A percentile compares a stretch with the other conserved stretches of the same genome.
phyloP scores from a whole-genome alignment of 202 grass and related monocot genomes.

The Schoenoplectus tabernaemontani region DNA sequence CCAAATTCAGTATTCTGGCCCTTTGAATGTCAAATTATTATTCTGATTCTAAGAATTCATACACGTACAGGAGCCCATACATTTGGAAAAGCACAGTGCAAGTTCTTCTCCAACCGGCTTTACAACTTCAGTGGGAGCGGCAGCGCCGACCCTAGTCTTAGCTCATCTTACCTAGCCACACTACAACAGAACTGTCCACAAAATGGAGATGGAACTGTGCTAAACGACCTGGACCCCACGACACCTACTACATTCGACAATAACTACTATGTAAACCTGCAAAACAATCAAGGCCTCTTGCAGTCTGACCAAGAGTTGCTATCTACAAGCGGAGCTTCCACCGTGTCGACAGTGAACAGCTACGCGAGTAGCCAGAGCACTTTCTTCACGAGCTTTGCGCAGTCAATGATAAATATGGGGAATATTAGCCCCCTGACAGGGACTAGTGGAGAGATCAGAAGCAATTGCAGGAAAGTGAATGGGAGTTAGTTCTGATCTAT shows the following conservation, averaged over 20 bases:
- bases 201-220: neutral
- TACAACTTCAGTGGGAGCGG: slow-evolving; percentile 24
- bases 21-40: neutral
- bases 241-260: slow-evolving; percentile 48
- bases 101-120: slow-evolving; percentile 12
- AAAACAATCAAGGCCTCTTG: slow-evolving; percentile 44
- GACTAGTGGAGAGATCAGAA: slow-evolving; percentile 23
- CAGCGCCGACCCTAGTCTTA: slow-evolving; percentile 17
- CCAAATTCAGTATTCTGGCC: neutral
- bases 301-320: slow-evolving; percentile 64
- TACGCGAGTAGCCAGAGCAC: neutral
- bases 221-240: slow-evolving; percentile 50
- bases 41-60: neutral
- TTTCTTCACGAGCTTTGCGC: slow-evolving; percentile 15
- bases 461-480: slow-evolving; percentile 24
- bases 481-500: neutral
- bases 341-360: slow-evolving; percentile 1
- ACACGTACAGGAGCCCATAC: slow-evolving; percentile 35
- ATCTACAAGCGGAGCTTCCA: slow-evolving; percentile 24
- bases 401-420: slow-evolving; percentile 27
- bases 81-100: slow-evolving; percentile 28
- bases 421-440: slow-evolving; percentile 27
- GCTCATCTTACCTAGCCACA: slow-evolving; percentile 1
- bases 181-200: slow-evolving; percentile 39
- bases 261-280: slow-evolving; percentile 48